Evolutionary conservation across 148 eudicot species (phyloP).

Genomic region (Tetragonia tetragonoides): DNA sequence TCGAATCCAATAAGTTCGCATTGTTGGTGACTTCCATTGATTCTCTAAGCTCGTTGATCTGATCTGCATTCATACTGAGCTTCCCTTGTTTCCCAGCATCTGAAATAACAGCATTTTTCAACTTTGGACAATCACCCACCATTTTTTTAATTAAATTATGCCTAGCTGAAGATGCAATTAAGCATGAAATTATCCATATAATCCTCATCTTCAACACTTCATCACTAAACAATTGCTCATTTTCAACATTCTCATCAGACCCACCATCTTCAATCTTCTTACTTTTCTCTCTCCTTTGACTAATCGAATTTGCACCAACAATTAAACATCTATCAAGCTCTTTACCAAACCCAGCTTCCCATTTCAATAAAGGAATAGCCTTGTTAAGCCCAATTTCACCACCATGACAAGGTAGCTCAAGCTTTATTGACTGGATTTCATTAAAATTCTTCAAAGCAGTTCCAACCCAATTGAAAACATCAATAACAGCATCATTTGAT

Average conservation of each 20-base stretch:
- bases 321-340: slow-evolving; percentile 54
- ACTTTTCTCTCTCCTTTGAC: not conserved
- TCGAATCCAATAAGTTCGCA: not conserved
- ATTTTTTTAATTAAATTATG: slow-evolving; percentile 52
- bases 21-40: not conserved
- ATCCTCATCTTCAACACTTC: slow-evolving; percentile 56
- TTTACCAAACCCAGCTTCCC: slow-evolving; percentile 69
- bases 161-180: slow-evolving; percentile 62
- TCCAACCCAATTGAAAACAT: slow-evolving; percentile 30
- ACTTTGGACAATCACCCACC: slow-evolving; percentile 27
- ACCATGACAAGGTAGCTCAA: slow-evolving; percentile 50
- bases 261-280: not conserved
- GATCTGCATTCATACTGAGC: slow-evolving; percentile 43
- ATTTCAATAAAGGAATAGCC: slow-evolving; percentile 37
- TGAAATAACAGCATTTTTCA: slow-evolving; percentile 34
- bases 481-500: slow-evolving; percentile 20
- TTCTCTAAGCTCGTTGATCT: slow-evolving; percentile 40
- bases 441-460: slow-evolving; percentile 37
- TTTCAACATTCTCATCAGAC: slow-evolving; percentile 5
- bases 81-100: slow-evolving; percentile 61
- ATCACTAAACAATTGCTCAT: slow-evolving; percentile 18
- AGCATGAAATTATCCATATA: slow-evolving; percentile 63
- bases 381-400: slow-evolving; percentile 32
- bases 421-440: slow-evolving; percentile 29
- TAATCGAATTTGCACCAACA: slow-evolving; percentile 42